Conservation (phyloP, 805 yeast species). For the Saccharomycopsis selenospora region DNA sequence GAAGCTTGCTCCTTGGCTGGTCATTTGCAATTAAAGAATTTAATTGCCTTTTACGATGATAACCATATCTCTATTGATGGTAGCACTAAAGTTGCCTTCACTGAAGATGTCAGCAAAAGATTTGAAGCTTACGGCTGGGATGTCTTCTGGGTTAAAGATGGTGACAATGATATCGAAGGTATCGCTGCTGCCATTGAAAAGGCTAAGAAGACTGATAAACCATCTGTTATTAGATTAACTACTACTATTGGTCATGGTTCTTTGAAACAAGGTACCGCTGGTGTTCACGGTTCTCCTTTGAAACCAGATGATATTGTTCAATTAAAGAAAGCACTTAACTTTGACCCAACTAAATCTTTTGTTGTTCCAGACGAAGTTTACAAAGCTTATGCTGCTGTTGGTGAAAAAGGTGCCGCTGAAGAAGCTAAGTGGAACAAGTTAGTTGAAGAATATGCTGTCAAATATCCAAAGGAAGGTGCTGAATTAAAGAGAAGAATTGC, state of each 20-base stretch:
- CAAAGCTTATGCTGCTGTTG: slow-evolving; percentile 51
- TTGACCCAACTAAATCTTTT: slow-evolving; percentile 78
- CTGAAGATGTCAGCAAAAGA: slow-evolving; percentile 83
- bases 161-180: slow-evolving; percentile 69
- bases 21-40: slow-evolving; percentile 85
- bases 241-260: slow-evolving; percentile 97
- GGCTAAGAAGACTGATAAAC: slow-evolving; percentile 81
- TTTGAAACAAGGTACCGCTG: slow-evolving; percentile 70
- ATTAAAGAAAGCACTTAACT: slow-evolving; percentile 76
- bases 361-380: slow-evolving; percentile 77
- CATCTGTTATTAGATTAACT: slow-evolving; percentile 79
- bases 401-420: slow-evolving; percentile 54
- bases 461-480: slow-evolving; percentile 72
- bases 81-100: slow-evolving; percentile 79
- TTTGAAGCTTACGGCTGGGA: slow-evolving; percentile 95
- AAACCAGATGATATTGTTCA: slow-evolving; percentile 88
- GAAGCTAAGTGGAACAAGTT: slow-evolving; percentile 71
- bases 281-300: slow-evolving; percentile 95
- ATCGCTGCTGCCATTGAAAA: slow-evolving; percentile 67
- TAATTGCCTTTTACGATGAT: slow-evolving; percentile 94
- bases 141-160: slow-evolving; percentile 66
- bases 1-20: slow-evolving; percentile 96
- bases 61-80: slow-evolving; percentile 97
- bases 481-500: slow-evolving; percentile 73
- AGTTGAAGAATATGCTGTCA: slow-evolving; percentile 51